A percentile compares a stretch with the other conserved stretches of the same genome.
These are phyloP conservation scores for Limnomonas spitsbergensis DNA, from an alignment of 139 green algal species.

Conservation along the genomic window DNA sequence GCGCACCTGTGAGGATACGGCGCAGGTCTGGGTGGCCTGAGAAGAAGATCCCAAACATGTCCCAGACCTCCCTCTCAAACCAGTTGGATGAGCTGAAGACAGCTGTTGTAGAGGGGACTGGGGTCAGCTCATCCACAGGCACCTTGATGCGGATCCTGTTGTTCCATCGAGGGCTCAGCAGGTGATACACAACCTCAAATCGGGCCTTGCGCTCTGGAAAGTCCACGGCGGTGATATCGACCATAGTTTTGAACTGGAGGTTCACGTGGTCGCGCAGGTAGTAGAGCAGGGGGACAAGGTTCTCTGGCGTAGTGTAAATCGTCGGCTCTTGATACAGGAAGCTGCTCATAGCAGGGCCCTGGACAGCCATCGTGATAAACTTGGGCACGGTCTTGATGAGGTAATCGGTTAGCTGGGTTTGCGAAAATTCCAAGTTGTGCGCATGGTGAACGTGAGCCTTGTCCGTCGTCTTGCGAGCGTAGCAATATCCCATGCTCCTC, in stretches of 20 bases:
- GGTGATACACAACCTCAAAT: constrained; percentile 81
- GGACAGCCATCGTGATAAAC: constrained; percentile 61
- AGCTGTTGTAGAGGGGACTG: constrained; percentile 43
- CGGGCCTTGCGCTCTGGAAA: constrained; percentile 68
- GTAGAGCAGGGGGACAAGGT: constrained; percentile 54
- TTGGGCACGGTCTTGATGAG: constrained; percentile 68
- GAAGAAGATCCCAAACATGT: constrained; percentile 93
- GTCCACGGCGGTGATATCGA: constrained; percentile 83
- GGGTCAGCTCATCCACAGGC: constrained; percentile 59
- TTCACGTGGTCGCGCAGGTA: constrained; percentile 75
- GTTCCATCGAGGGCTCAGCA: constrained; percentile 58
- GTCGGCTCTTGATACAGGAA: constrained; percentile 51
- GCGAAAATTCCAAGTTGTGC: constrained; percentile 22
- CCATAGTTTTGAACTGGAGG: constrained; percentile 73
- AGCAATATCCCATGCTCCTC: constrained; percentile 36
- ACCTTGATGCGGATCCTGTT: constrained; percentile 67
- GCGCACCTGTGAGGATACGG: constrained; percentile 68
- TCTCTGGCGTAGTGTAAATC: constrained; percentile 54
- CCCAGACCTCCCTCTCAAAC: constrained; percentile 81
- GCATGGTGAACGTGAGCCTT: constrained; percentile 26
- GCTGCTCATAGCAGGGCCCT: constrained; percentile 41
- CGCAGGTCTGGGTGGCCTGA: constrained; percentile 80
- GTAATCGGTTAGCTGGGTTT: constrained; percentile 48
- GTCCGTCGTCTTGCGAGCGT: constrained; percentile 31
- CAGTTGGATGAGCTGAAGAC: constrained; percentile 55